phyloP scores from a whole-genome alignment of 305 asterid genomes.

The Fraxinus velutina region DNA sequence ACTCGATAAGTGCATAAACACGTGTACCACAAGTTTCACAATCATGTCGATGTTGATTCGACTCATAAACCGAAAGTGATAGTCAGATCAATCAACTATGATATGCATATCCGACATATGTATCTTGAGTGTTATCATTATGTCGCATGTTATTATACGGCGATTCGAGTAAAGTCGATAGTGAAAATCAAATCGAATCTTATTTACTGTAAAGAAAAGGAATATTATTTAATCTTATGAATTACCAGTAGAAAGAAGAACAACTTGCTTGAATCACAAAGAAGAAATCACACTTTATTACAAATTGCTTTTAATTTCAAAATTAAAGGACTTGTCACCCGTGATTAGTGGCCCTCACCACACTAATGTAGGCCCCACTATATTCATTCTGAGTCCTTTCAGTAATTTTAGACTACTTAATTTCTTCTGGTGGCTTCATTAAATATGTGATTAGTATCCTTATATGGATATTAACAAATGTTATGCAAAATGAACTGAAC shows the following conservation, averaged over 20 bases:
- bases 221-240: neutral
- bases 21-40: neutral
- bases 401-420: neutral
- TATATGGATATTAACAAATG: neutral
- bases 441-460: neutral
- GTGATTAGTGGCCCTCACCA: slow-evolving; percentile 1
- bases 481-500: neutral
- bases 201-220: neutral
- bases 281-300: neutral
- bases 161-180: neutral
- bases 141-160: neutral
- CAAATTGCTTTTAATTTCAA: neutral
- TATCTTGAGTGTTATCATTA: neutral
- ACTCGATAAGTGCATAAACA: neutral
- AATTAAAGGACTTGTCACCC: neutral
- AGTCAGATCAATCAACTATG: neutral
- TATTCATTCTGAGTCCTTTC: neutral
- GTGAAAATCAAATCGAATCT: slow-evolving; percentile 1
- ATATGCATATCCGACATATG: neutral
- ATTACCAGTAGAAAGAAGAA: neutral
- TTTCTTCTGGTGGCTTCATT: neutral
- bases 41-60: neutral
- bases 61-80: neutral
- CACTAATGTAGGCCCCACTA: neutral
- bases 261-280: neutral